Percentiles rank a stretch among this genome's conserved stretches.
These are phyloP conservation scores for Canavalia ensiformis DNA, from an alignment of 306 rosid genomes.

Conservation along the genomic window DNA sequence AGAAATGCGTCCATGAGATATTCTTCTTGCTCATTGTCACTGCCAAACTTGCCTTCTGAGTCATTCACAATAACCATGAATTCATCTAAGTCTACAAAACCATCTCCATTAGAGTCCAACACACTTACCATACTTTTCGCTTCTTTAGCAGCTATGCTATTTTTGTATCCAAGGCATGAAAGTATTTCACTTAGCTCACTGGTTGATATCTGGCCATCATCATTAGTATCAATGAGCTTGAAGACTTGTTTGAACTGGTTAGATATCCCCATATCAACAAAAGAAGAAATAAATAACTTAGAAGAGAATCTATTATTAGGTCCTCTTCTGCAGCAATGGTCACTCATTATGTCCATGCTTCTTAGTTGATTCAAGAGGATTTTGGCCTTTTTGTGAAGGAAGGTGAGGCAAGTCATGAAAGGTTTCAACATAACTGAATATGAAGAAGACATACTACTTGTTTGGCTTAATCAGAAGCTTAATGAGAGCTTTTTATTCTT, in stretches of 20 bases:
- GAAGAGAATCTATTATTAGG: slow-evolving; percentile 47
- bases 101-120: slow-evolving; percentile 75
- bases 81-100: slow-evolving; percentile 74
- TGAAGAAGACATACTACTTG: too few relatives aligned
- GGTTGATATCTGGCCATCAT: slow-evolving; percentile 74
- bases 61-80: slow-evolving; percentile 67
- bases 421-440: slow-evolving; percentile 44
- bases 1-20: slow-evolving; percentile 74
- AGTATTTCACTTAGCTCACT: slow-evolving; percentile 66
- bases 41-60: background rate
- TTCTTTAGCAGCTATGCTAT: slow-evolving; percentile 55
- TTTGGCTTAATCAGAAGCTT: too few relatives aligned
- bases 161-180: slow-evolving; percentile 60
- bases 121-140: slow-evolving; percentile 68
- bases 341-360: slow-evolving; percentile 4
- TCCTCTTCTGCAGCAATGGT: slow-evolving; percentile 24
- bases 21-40: slow-evolving; percentile 20
- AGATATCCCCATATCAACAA: slow-evolving; percentile 59
- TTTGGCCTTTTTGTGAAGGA: slow-evolving; percentile 47
- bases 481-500: background rate
- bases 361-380: slow-evolving; percentile 28
- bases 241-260: slow-evolving; percentile 70
- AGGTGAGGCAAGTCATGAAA: slow-evolving; percentile 52
- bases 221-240: slow-evolving; percentile 68
- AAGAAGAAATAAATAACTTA: slow-evolving; percentile 47